Evolutionary conservation across 2,329 filamentous ascomycete species (phyloP), one percentile per base, ranked within the genome.

Genomic region (Mycosphaerella sp.): DNA sequence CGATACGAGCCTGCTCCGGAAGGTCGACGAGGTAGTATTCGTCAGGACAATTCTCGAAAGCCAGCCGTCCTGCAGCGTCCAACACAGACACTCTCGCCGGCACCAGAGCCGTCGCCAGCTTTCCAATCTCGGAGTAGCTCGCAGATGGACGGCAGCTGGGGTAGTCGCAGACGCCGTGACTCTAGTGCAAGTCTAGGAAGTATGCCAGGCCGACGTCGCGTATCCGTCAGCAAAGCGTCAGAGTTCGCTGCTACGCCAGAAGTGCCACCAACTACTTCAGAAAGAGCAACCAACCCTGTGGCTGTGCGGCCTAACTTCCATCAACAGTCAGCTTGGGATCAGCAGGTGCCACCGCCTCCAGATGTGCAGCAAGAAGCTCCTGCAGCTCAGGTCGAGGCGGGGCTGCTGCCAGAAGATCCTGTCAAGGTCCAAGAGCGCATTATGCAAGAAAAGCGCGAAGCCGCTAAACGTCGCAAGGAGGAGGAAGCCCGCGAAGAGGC

Each of bases 131-230:
- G 89, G 56, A 80, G 80, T 36, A 82, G 77, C 60, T 77, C 73
- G 12, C 84, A 87, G 57, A 83, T 86, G 60, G 83, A 82, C 56
- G 72, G 70, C 36, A 70, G 75, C 2, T 91, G 87, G 76, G 83
- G 90, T 60, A 83, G 90, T 60, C 83, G 90, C 61, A 83, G 90
- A 57, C 55, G 60, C 34, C 84, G 92, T 59, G 87, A 87, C 54
- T 96, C 92, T 12, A 97, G 92, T 2, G 86, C 95, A 40, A 96
- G 91, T 69, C 90, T 89, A 52, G 87, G 87, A 55, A 95, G 89
- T 69, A 85, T 86, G 56, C 78, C 81, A 38, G 81, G 84, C 59
- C 78, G 79, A 62, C 80, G 85, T 62, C 82, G 86, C 34, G 78
- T 80, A 74, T 84, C 81, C 1, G 74, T 64, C 43, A 59, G 75